phyloP scores from a whole-genome alignment of 1,139 yeast genomes.

The Scheffersomyces lignicola region DNA sequence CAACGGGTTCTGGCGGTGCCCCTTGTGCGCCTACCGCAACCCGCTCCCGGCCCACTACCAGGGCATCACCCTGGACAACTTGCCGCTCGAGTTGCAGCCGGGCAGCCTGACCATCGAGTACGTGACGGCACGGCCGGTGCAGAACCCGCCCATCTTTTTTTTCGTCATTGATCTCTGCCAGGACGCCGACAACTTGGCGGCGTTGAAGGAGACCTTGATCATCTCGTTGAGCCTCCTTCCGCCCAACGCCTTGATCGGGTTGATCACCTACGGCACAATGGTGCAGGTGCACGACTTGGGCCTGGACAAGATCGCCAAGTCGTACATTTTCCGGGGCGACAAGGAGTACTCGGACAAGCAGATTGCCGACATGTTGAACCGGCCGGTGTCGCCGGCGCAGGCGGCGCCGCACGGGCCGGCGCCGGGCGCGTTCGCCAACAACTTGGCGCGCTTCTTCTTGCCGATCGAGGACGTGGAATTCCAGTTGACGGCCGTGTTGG shows the following conservation, averaged over 20 bases:
- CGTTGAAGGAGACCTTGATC: slow-evolving; percentile 83
- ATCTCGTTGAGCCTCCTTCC: slow-evolving; percentile 84
- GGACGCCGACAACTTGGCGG: slow-evolving; percentile 87
- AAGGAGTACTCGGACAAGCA: slow-evolving; percentile 81
- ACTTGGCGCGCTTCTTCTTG: slow-evolving; percentile 75
- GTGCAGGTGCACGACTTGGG: slow-evolving; percentile 93
- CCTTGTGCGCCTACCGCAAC: slow-evolving; percentile 78
- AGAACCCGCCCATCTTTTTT: slow-evolving; percentile 88
- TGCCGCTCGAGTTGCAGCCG: slow-evolving; percentile 84
- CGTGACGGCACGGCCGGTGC: slow-evolving; percentile 83
- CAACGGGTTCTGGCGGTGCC: slow-evolving; percentile 88
- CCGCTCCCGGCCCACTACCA: slow-evolving; percentile 90
- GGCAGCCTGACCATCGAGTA: slow-evolving; percentile 88
- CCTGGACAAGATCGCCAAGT: slow-evolving; percentile 71
- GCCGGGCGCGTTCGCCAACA: slow-evolving; percentile 25
- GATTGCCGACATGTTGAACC: slow-evolving; percentile 71
- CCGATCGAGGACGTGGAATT: slow-evolving; percentile 88
- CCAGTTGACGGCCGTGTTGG: slow-evolving; percentile 79
- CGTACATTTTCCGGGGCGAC: slow-evolving; percentile 90
- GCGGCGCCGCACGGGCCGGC: slow-evolving; percentile 25
- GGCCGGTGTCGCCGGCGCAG: slow-evolving; percentile 30
- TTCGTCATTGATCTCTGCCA: slow-evolving; percentile 93
- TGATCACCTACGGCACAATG: slow-evolving; percentile 92
- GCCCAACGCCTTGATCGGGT: slow-evolving; percentile 88
- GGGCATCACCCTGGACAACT: slow-evolving; percentile 75